Evolutionary conservation across 2,329 filamentous ascomycete species (phyloP).

Genomic region (Colletotrichum spaethianum): DNA sequence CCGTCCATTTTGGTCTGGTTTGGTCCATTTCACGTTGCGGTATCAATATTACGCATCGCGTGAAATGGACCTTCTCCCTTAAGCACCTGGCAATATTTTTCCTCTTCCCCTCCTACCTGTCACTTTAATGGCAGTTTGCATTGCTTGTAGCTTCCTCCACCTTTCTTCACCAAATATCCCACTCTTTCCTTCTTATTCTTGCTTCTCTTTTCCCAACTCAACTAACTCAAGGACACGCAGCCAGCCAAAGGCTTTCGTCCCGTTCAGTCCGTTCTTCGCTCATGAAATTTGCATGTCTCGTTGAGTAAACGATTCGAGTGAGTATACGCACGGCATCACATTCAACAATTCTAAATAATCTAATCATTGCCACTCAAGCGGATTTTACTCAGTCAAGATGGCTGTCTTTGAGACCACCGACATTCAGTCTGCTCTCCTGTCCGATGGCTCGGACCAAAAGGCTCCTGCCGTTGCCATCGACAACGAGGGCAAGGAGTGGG

Average conservation of each 20-base stretch:
- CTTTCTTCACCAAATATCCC: not conserved
- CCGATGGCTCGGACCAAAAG: conserved; percentile 45
- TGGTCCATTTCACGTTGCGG: not conserved
- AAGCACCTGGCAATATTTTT: not conserved
- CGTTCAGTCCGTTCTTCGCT: not conserved
- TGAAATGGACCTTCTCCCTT: not conserved
- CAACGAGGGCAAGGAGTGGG: conserved; percentile 58
- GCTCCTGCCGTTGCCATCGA: conserved; percentile 41
- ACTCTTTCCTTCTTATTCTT: not conserved
- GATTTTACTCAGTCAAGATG: conserved; percentile 13
- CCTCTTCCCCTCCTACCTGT: not conserved
- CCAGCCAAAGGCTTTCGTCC: not conserved
- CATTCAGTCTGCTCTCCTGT: conserved; percentile 52
- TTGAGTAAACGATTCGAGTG: not conserved
- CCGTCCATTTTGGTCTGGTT: not conserved
- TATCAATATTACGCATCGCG: not conserved
- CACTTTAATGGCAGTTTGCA: not conserved
- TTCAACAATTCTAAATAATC: not conserved
- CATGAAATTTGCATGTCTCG: not conserved
- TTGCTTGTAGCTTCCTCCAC: not conserved
- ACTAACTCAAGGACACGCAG: not conserved
- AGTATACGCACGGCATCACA: too few relatives aligned
- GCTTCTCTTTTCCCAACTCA: not conserved
- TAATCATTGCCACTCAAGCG: not conserved
- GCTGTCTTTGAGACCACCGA: conserved; percentile 37